Conservation (phyloP, 1,284 basidiomycete genomes). For the Bjerkandera adusta region DNA sequence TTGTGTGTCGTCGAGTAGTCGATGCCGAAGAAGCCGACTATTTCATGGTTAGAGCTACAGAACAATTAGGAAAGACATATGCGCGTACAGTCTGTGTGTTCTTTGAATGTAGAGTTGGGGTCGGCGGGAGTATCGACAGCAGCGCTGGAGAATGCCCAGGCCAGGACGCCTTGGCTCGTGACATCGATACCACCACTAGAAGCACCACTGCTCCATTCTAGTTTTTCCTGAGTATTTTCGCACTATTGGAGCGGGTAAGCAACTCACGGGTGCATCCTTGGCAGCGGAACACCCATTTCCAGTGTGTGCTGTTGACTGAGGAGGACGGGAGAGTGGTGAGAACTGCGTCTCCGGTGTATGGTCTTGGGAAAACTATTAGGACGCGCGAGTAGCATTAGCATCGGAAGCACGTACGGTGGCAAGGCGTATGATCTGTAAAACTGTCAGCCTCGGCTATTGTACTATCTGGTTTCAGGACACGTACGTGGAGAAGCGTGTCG, state of each 20-base stretch:
- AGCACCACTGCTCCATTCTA: slow-evolving; percentile 28
- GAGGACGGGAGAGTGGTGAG: slow-evolving; percentile 31
- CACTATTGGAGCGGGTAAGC: not conserved
- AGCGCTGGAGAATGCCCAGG: slow-evolving; percentile 48
- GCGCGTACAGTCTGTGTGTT: slow-evolving; percentile 45
- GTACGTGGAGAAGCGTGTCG: slow-evolving; percentile 51
- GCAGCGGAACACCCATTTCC: slow-evolving; percentile 35
- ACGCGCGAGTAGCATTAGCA: not conserved
- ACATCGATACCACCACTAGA: slow-evolving; percentile 42
- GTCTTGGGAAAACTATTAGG: slow-evolving; percentile 14
- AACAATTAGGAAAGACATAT: not conserved
- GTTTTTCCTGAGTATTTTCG: not conserved
- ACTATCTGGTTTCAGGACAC: slow-evolving; percentile 21
- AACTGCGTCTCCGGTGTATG: slow-evolving; percentile 26
- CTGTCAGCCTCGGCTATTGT: slow-evolving; percentile 3
- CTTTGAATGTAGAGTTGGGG: slow-evolving; percentile 36
- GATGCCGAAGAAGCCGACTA: slow-evolving; percentile 60
- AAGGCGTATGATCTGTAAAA: slow-evolving; percentile 40
- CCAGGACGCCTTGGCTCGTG: slow-evolving; percentile 40
- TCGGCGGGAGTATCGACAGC: slow-evolving; percentile 36
- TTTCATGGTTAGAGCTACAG: not conserved
- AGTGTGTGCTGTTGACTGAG: slow-evolving; percentile 31
- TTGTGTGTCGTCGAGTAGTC: slow-evolving; percentile 48
- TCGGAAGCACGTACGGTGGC: slow-evolving; percentile 37
- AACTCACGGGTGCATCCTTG: slow-evolving; percentile 34